Evolutionary conservation across 23 red algal species (phyloP), one percentile per base, ranked within the genome.

Genomic region (Agarophyton chilense): DNA sequence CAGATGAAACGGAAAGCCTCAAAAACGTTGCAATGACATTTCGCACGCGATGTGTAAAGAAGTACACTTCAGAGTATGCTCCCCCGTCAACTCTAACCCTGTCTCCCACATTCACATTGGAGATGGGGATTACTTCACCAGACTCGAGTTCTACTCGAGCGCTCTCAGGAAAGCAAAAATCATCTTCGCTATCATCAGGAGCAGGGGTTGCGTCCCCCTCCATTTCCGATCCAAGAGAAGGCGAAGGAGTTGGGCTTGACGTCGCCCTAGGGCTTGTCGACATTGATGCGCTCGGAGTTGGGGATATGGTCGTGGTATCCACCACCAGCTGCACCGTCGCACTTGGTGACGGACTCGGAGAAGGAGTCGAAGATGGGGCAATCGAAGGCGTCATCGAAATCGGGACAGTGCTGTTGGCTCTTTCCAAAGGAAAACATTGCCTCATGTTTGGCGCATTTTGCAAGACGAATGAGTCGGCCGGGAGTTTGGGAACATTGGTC

Each of bases 61-160:
- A 49, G 49, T 73, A 86, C 4, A 93, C 79, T 43, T 58, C 44
- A 56, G 90, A 84, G 51, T 53, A 93, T 25, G 51, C 49, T 18
- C 79, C 80, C 35, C 45, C 63, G 28, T 42, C n/a, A 43, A 78
- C 64, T 19, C 44, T 64, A 7, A 93, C 90, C 32, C 46, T 32
- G 72, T 93, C 90, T 34, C 90, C 90, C n/a, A 93, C 44, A 29
- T 22, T 8, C n/a, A 93, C 45, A 56, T 86, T 65, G 1, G 32
- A 24, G 36, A 93, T 93, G 44, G 53, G 16, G 16, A 77, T 71
- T 26, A 42, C 38, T 17, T 43, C 46, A 2, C 78, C 67, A 40
- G 25, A 44, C 43, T 56, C 57, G 33, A 84, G 67, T 34, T 78
- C 64, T 9, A 93, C 77, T 7, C 42, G 33, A 9, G 90, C 90